Conservation (phyloP, 768 basidiomycete genomes). For the Astraeus odoratus region DNA sequence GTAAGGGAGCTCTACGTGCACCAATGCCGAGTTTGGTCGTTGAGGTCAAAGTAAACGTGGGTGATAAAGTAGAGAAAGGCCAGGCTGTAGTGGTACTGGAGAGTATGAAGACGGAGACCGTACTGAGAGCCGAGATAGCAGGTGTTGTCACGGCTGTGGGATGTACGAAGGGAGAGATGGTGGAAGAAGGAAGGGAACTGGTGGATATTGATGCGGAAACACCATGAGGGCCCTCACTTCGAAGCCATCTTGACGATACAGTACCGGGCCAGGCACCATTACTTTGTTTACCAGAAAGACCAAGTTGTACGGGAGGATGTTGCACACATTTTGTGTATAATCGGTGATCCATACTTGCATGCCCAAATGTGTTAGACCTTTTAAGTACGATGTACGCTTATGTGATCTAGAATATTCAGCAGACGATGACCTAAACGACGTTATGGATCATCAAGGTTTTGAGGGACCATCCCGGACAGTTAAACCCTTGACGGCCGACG, state of each 20-base stretch:
- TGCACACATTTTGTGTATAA: too few species aligned
- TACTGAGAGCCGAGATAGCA: conserved; percentile 60
- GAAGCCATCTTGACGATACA: too few species aligned
- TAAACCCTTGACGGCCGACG: conserved; percentile 69
- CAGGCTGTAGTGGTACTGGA: conserved; percentile 80
- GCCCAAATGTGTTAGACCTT: too few species aligned
- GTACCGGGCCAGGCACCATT: too few species aligned
- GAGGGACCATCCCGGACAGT: conserved; percentile 45
- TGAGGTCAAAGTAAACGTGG: conserved; percentile 72
- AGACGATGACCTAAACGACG: conserved; percentile 23
- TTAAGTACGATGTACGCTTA: too few species aligned
- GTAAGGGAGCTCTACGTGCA: conserved; percentile 63
- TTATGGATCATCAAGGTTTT: conserved; percentile 56
- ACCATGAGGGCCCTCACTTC: neutral
- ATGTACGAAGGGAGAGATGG: conserved; percentile 85
- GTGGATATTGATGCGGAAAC: conserved; percentile 53
- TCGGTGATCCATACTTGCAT: neutral
- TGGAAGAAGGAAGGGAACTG: conserved; percentile 78
- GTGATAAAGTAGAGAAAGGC: conserved; percentile 74
- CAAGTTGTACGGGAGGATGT: too few species aligned
- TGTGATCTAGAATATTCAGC: too few species aligned
- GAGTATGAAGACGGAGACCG: conserved; percentile 98
- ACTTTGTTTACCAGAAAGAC: too few species aligned
- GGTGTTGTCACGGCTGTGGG: conserved; percentile 69
- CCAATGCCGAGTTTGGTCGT: conserved; percentile 96